phyloP scores from a whole-genome alignment of 169 alveolate species.

The Eimeria praecox region DNA sequence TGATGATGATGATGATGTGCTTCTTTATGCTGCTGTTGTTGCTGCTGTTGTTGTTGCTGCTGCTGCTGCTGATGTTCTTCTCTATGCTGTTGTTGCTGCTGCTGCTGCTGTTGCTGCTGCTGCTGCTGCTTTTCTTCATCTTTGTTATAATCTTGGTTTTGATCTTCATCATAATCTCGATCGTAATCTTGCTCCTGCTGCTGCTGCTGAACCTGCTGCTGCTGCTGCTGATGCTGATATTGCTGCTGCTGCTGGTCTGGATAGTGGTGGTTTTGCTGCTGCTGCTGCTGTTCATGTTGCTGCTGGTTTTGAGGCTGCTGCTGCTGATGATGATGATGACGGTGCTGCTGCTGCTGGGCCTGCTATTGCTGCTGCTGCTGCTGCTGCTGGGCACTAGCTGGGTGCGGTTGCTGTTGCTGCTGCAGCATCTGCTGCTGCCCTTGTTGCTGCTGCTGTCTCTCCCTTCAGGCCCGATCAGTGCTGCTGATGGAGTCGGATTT shows the following conservation, averaged over 20 bases:
- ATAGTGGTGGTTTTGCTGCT: too few species aligned
- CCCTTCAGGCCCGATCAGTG: slow-evolving; percentile 21
- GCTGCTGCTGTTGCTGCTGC: neutral
- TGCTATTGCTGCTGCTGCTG: neutral
- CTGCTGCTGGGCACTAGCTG: neutral
- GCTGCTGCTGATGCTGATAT: neutral
- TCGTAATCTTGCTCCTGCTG: too few species aligned
- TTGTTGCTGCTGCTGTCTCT: neutral
- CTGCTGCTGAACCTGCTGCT: neutral
- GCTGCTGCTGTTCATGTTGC: neutral
- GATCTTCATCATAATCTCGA: too few species aligned
- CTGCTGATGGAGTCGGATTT: slow-evolving; percentile 75
- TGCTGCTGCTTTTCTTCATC: neutral
- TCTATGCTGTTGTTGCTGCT: neutral
- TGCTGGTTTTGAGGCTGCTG: neutral
- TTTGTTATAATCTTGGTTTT: too few species aligned
- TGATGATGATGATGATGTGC: neutral
- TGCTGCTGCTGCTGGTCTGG: neutral
- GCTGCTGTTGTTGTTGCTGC: neutral
- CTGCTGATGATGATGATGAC: neutral
- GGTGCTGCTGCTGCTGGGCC: neutral
- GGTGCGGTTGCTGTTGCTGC: neutral
- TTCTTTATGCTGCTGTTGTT: neutral
- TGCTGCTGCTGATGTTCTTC: neutral
- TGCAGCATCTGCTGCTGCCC: neutral